phyloP scores from a whole-genome alignment of 345 rosid genomes.

The Acer saccharum region DNA sequence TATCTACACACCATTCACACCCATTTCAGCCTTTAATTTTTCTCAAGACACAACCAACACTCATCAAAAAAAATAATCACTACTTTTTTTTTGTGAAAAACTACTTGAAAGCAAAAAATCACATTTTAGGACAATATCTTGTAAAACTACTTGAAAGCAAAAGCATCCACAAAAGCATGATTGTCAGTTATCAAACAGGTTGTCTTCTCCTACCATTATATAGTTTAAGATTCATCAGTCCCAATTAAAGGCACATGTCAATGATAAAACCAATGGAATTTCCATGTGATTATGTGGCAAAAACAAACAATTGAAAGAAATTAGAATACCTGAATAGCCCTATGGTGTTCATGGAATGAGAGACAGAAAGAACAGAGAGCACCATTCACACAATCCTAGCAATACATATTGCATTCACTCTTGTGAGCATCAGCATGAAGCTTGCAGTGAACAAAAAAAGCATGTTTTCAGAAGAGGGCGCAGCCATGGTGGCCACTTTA shows the following conservation, averaged over 20 bases:
- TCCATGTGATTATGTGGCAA: too few relatives aligned
- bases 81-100: neutral
- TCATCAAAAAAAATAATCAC: too few relatives aligned
- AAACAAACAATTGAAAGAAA: conserved; percentile 9
- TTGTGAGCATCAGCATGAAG: conserved; percentile 59
- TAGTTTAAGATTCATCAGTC: neutral
- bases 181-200: too few relatives aligned
- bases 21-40: neutral
- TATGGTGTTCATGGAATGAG: conserved; percentile 53
- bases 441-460: conserved; percentile 63
- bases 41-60: too few relatives aligned
- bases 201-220: neutral
- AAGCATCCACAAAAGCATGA: neutral
- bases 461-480: conserved; percentile 49
- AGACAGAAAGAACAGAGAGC: conserved; percentile 63
- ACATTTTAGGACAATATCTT: neutral
- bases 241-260: conserved; percentile 17
- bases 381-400: conserved; percentile 61
- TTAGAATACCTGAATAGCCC: conserved; percentile 51
- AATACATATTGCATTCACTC: conserved; percentile 70
- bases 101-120: neutral
- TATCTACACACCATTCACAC: conserved; percentile 36
- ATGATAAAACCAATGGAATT: conserved; percentile 24
- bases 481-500: conserved; percentile 71
- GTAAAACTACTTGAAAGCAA: neutral